These are phyloP conservation scores for Epichloe gansuensis DNA, from an alignment of 2,329 filamentous ascomycete species.

Conservation along the genomic window DNA sequence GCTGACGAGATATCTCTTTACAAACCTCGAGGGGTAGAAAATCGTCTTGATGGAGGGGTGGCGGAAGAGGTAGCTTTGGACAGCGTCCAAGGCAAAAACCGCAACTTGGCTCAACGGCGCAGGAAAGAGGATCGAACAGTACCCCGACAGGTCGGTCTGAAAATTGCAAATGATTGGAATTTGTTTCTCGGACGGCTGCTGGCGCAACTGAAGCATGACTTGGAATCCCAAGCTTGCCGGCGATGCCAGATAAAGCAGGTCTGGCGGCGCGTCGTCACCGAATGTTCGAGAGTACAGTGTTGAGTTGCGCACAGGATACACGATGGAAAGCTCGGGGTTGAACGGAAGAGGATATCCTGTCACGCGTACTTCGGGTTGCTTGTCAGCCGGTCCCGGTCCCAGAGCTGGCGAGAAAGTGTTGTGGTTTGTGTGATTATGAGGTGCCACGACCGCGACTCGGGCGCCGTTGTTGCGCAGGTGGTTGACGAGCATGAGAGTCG, in stretches of 20 bases:
- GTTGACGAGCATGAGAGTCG: conserved; percentile 55
- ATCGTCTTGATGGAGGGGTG: conserved; percentile 49
- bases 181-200: conserved; percentile 39
- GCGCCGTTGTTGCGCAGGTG: conserved; percentile 52
- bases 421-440: conserved; percentile 40
- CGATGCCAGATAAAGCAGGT: conserved; percentile 57
- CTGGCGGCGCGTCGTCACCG: conserved; percentile 35
- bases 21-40: conserved; percentile 55
- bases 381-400: conserved; percentile 14
- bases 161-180: conserved; percentile 55
- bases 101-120: conserved; percentile 46
- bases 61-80: conserved; percentile 55
- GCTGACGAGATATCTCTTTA: conserved; percentile 45
- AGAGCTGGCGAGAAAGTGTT: conserved; percentile 39
- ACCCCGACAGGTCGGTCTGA: conserved; percentile 58
- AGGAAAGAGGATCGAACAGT: conserved; percentile 57
- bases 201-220: conserved; percentile 54
- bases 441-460: conserved; percentile 53
- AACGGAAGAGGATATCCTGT: conserved; percentile 55
- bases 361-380: conserved; percentile 41
- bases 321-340: conserved; percentile 57
- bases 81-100: conserved; percentile 46
- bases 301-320: conserved; percentile 54
- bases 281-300: conserved; percentile 48
- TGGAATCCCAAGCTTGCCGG: conserved; percentile 60